Conservation (phyloP, 495 filamentous ascomycete genomes). For the Tetracladium marchalianum region DNA sequence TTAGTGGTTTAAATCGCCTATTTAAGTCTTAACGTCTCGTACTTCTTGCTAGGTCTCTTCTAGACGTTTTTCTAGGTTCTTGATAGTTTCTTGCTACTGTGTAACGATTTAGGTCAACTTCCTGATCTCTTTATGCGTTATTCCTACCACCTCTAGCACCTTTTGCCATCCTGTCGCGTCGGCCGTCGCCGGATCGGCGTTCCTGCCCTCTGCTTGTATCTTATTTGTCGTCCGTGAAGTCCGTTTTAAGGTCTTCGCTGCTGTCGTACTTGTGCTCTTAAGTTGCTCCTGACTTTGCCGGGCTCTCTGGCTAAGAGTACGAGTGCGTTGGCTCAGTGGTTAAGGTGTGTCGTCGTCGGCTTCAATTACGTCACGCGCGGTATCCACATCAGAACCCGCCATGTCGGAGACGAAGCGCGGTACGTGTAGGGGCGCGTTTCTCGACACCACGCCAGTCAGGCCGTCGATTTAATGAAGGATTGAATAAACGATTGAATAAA, state of each 20-base stretch:
- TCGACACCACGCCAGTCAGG: background rate
- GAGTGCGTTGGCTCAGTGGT: background rate
- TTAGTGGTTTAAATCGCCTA: too few relatives aligned
- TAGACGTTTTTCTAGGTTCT: conserved; percentile 1
- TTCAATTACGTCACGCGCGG: background rate
- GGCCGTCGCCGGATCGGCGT: background rate
- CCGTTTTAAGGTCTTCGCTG: background rate
- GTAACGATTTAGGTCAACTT: background rate
- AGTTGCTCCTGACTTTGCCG: background rate
- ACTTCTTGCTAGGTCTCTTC: conserved; percentile 1
- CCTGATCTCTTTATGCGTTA: background rate
- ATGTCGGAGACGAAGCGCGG: background rate
- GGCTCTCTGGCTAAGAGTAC: background rate
- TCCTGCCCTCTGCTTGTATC: background rate
- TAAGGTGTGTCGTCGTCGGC: background rate
- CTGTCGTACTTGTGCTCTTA: background rate
- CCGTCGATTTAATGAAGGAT: background rate
- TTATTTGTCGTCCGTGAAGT: background rate
- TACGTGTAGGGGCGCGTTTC: background rate
- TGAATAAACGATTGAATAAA: background rate
- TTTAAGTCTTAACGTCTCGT: too few relatives aligned
- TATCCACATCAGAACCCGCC: background rate
- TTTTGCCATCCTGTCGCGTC: conserved; percentile 1
- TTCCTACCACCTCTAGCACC: conserved; percentile 1
- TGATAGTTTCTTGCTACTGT: background rate